These are phyloP conservation scores for Yamadazyma atmosphaerica DNA, from an alignment of 1,139 yeast species.

Conservation along the genomic window DNA sequence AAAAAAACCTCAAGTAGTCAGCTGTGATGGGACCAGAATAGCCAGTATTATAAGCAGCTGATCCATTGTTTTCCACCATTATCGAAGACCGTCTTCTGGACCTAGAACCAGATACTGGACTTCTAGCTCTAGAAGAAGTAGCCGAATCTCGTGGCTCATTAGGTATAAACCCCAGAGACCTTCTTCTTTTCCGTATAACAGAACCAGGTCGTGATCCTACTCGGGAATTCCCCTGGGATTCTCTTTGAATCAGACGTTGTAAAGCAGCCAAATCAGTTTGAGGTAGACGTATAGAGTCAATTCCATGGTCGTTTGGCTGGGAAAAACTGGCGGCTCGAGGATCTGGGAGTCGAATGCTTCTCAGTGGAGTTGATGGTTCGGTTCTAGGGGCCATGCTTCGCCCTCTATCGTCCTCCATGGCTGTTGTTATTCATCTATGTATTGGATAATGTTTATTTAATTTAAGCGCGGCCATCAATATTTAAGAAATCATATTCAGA, in stretches of 20 bases:
- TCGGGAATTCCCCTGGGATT: neutral
- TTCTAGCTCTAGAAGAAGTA: constrained; percentile 7
- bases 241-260: constrained; percentile 1
- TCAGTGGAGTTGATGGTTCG: constrained; percentile 33
- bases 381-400: constrained; percentile 12
- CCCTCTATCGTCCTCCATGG: neutral
- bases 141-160: neutral
- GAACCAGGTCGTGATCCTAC: neutral
- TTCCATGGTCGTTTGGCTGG: constrained; percentile 1
- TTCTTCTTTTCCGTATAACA: neutral
- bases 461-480: neutral
- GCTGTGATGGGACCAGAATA: constrained; percentile 43
- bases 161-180: neutral
- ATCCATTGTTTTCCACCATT: constrained; percentile 24
- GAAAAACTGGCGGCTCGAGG: constrained; percentile 4
- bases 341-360: constrained; percentile 9
- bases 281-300: constrained; percentile 22
- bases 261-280: constrained; percentile 28
- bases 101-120: constrained; percentile 5
- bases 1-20: constrained; percentile 38
- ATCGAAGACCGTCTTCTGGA: constrained; percentile 35
- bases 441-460: neutral
- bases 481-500: neutral
- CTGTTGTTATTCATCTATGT: neutral
- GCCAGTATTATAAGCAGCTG: constrained; percentile 26